Base-by-base conservation (phyloP, 176 grass and related monocot genomes). In the Luzula sylvatica region DNA sequence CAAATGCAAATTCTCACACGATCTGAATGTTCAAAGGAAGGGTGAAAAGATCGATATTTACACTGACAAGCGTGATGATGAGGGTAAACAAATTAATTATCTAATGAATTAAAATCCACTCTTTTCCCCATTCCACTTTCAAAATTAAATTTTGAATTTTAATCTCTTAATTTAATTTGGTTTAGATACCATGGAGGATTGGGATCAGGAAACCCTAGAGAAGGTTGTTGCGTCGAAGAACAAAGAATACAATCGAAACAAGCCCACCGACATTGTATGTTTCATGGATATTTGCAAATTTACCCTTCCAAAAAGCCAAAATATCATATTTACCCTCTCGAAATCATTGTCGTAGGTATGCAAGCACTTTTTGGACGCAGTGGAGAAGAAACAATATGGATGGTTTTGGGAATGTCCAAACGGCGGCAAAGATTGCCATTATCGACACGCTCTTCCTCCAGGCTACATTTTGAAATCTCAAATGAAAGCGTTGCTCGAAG, bases 11-110 rank as follows among this genome's bases (percentile, higher is more conserved):
- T 98, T 98, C 72, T 98, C 92, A 45, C 92, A 98, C 51, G 92
- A 98, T 65, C 35, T 98, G 44, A 87, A 87, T 87, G 72, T 98
- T 8, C 92, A 98, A 69, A 86, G 92, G 53, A 98, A 98, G 86
- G 92, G 92, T 53, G 92, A 98, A 58, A 98, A 98, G 69, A 98
- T 98, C 23, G 92, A 98, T 74, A 86, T 98, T 23, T 98, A 98
- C 52, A 87, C 67, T 3, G 92, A 98, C 75, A 79, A 98, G 72
- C 92, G 92, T 38, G 92, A 98, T 38, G 92, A 98, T 68, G 4
- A 59, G 47, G 84, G 77, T 84, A 15, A 71, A 11, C 13, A 26
- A n/a, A 9, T 29, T 7, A 35, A 14, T 3, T 29, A 46, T 26
- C 20, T 28, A 53, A 53, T 23, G 41, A 11, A 20, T 18, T n/a